Percentiles rank a stretch among this genome's conserved stretches.
Evolutionary conservation across 768 basidiomycete genomes (phyloP).

Genomic region (Lactarius sanguifluus): DNA sequence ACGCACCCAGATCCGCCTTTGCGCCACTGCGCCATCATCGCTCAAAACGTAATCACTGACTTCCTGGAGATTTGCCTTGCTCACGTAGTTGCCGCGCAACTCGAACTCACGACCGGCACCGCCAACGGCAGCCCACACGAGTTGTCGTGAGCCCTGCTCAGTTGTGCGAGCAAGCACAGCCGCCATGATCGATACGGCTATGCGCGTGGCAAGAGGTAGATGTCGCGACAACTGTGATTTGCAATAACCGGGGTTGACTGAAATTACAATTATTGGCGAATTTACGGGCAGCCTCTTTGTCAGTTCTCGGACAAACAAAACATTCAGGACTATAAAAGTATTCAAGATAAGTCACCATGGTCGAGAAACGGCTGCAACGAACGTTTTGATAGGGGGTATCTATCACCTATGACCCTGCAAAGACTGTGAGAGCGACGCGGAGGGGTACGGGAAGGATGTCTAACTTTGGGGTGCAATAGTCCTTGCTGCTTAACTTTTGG

Average conservation of each 20-base stretch:
- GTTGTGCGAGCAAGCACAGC: constrained; percentile 11
- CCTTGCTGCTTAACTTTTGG: constrained; percentile 13
- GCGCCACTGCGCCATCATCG: constrained; percentile 14
- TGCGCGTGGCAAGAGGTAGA: neutral
- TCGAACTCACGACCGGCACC: constrained; percentile 17
- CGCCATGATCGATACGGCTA: neutral
- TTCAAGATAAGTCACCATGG: neutral
- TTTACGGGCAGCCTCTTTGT: constrained; percentile 24
- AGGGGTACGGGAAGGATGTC: neutral
- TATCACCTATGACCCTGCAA: constrained; percentile 16
- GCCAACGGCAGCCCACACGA: constrained; percentile 25
- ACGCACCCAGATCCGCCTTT: constrained; percentile 23
- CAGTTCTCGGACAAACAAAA: constrained; percentile 26
- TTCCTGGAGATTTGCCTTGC: constrained; percentile 9
- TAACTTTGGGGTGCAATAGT: constrained; percentile 21
- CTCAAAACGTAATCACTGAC: constrained; percentile 25
- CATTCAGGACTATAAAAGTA: constrained; percentile 15
- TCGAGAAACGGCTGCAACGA: neutral
- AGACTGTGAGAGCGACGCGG: neutral
- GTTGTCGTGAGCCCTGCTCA: constrained; percentile 22
- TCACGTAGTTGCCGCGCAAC: constrained; percentile 16
- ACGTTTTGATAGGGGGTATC: constrained; percentile 26
- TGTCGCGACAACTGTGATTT: constrained; percentile 18
- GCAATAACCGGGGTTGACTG: constrained; percentile 27
- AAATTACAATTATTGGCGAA: constrained; percentile 24